Base-by-base conservation (phyloP, 306 rosid genomes). In the Corylus americana region DNA sequence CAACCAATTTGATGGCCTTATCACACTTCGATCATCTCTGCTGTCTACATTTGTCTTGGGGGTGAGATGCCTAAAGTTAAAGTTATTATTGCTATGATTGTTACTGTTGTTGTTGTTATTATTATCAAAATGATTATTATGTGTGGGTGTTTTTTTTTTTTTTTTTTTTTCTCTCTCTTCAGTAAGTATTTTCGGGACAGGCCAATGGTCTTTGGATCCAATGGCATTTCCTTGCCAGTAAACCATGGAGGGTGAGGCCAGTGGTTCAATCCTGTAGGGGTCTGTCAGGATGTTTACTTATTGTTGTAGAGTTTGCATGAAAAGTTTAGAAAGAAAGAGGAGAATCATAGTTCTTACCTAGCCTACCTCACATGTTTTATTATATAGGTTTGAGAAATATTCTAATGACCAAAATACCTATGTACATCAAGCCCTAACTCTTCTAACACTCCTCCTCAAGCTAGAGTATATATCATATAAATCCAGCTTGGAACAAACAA, bases 21-120 rank as follows among this genome's bases (percentile, higher is more conserved):
- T 93, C 81, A 92, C 89, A 20, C 74, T 78, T 74, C 94, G 79
- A 79, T 87, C 87, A 77, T 89, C 98, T 55, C 70, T 84, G 0
- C 35, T 86, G 73, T 91, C 98, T 66, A 89, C 94, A 31, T 92
- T 89, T 85, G 84, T 76, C 31, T 81, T 95, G 50, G 98, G 98
- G 83, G 98, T 95, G 85, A 89, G 91, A 71, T 78, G 25, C 48
- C 74, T 72, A 22, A 37, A 55, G 57, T 78, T 71, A 25, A 31
- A 62, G 25, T 62, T 22, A 14, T 17, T 13, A 63, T 63, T 29
- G 9, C 7, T 35, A 63, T 31, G 8, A 7, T 12, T 13, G 70
- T 35, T 63, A 35, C 5, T 9, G 45, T 11, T 63, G 18, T 29
- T 63, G 20, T 2, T 31, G 37, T 2, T 58, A 2, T 58, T 22